Evolutionary conservation across 2,329 filamentous ascomycete species (phyloP).

Genomic region (Trichoderma afroharzianum): DNA sequence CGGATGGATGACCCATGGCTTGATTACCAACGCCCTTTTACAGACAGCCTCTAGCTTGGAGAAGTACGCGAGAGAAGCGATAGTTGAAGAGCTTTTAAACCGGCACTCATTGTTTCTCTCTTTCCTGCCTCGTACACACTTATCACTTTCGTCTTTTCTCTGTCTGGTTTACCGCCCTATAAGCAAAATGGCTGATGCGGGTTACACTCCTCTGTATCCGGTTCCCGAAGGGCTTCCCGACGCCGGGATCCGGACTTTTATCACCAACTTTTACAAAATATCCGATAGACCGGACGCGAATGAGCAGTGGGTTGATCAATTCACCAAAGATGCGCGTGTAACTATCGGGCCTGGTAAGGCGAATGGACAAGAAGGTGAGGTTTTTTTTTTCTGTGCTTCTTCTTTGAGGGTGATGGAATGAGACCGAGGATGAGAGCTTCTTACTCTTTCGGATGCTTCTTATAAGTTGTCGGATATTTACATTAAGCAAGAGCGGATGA

Average conservation of each 20-base stretch:
- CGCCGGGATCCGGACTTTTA: conserved; percentile 35
- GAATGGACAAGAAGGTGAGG: conserved; percentile 34
- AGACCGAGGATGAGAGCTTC: background rate
- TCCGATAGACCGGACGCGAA: conserved; percentile 42
- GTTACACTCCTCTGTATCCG: conserved; percentile 33
- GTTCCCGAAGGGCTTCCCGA: conserved; percentile 30
- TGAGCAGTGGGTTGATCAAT: conserved; percentile 42
- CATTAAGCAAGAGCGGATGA: background rate
- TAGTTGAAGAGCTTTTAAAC: background rate
- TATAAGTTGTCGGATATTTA: background rate
- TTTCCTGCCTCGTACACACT: background rate
- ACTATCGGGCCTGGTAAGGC: conserved; percentile 41
- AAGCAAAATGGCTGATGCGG: conserved; percentile 23
- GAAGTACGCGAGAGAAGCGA: background rate
- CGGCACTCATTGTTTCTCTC: background rate
- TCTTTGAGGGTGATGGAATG: background rate
- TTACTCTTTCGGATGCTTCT: background rate
- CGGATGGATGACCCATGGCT: background rate
- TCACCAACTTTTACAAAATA: conserved; percentile 41
- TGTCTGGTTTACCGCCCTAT: background rate
- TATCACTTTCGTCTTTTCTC: background rate
- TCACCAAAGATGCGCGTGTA: conserved; percentile 40
- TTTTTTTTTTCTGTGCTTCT: background rate
- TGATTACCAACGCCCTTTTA: background rate
- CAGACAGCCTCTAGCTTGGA: background rate